These are phyloP conservation scores for Chrysoporthe deuterocubensis DNA, from an alignment of 2,329 filamentous ascomycete species.

Conservation along the genomic window DNA sequence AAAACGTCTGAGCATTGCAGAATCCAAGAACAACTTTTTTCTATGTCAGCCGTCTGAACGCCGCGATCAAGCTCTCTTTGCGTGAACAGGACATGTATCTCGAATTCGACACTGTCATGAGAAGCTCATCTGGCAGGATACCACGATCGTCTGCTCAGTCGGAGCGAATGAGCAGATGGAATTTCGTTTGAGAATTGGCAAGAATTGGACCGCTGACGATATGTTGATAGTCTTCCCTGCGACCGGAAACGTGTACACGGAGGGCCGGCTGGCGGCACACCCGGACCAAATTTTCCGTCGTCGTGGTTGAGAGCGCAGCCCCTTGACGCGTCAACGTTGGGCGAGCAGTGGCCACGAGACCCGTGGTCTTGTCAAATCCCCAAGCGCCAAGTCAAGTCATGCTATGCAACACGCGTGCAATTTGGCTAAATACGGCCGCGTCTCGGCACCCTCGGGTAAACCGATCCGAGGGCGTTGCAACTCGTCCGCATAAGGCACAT, in stretches of 20 bases:
- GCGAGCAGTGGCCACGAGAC: background rate
- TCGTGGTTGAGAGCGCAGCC: background rate
- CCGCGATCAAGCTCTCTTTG: background rate
- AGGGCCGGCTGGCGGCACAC: background rate
- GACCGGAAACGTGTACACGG: background rate
- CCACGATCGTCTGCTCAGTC: background rate
- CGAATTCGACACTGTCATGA: no score
- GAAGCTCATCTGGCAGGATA: background rate
- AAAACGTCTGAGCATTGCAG: conserved; percentile 31
- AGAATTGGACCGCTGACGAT: background rate
- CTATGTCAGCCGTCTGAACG: conserved; percentile 26
- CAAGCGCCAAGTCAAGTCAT: background rate
- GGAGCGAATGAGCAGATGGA: background rate
- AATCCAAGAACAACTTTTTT: conserved; percentile 26
- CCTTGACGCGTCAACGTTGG: no score
- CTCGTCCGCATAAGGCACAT: background rate
- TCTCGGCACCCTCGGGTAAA: background rate
- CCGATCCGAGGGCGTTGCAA: background rate
- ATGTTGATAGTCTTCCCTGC: background rate
- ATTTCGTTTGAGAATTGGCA: background rate
- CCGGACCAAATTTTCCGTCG: background rate
- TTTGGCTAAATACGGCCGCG: background rate
- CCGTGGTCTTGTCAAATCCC: background rate
- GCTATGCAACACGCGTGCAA: no score
- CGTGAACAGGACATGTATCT: background rate